Percentiles rank a stretch among this genome's conserved stretches.
phyloP scores from a whole-genome alignment of 73 alveolate species.

The Paramecium biaurelia region DNA sequence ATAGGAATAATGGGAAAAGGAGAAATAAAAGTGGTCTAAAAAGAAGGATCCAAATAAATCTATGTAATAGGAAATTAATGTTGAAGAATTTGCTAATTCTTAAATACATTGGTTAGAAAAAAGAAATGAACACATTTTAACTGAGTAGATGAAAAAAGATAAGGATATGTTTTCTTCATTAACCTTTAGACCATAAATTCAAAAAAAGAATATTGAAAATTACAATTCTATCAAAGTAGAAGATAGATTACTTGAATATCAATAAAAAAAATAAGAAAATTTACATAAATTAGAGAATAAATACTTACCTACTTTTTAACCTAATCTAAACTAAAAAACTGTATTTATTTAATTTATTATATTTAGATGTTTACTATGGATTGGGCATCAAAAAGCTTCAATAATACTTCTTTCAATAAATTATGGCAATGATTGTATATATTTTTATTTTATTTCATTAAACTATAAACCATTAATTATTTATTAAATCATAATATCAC shows the following conservation, averaged over 20 bases:
- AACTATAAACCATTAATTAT: neutral
- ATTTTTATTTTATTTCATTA: neutral
- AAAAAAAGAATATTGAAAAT: neutral
- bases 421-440: constrained; percentile 4
- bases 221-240: neutral
- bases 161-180: neutral
- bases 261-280: neutral
- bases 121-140: constrained; percentile 25
- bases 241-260: constrained; percentile 21
- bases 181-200: neutral
- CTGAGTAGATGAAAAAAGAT: constrained; percentile 8
- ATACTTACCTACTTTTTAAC: constrained; percentile 9
- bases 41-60: neutral
- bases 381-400: constrained; percentile 24
- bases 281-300: neutral
- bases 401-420: neutral
- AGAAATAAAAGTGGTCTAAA: neutral
- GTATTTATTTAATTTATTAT: neutral
- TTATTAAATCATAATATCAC: neutral
- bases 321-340: neutral
- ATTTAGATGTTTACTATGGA: neutral
- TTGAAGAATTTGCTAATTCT: constrained; percentile 5
- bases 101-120: constrained; percentile 23
- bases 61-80: constrained; percentile 5
- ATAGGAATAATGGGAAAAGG: constrained; percentile 9